Evolutionary conservation across 2,329 filamentous ascomycete species (phyloP).

Genomic region (Colletotrichum paranaense): DNA sequence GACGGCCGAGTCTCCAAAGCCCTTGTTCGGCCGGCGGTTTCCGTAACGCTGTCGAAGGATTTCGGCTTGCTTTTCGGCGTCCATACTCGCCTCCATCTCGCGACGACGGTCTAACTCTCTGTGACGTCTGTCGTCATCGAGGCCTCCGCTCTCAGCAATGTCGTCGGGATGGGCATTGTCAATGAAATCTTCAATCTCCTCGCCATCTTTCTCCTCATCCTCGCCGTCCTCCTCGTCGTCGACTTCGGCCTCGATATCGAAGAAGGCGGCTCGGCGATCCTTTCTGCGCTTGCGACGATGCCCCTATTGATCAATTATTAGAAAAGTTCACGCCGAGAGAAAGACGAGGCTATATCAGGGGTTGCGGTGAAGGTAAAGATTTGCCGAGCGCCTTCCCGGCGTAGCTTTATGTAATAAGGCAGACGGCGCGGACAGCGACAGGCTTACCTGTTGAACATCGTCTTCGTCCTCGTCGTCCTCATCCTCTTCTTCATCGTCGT

Average conservation of each 20-base stretch:
- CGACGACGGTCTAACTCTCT: constrained; percentile 93
- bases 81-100: constrained; percentile 87
- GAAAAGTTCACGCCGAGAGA: background rate
- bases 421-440: background rate
- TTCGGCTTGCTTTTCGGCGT: constrained; percentile 93
- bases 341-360: background rate
- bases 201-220: constrained; percentile 89
- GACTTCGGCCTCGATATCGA: constrained; percentile 98
- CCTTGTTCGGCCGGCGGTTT: constrained; percentile 74
- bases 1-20: constrained; percentile 76
- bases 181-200: constrained; percentile 85
- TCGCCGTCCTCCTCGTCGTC: constrained; percentile 92
- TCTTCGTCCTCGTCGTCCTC: constrained; percentile 68
- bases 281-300: constrained; percentile 85
- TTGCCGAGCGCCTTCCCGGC: background rate
- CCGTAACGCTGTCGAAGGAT: constrained; percentile 90
- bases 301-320: constrained; percentile 50
- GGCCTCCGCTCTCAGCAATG: constrained; percentile 80
- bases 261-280: constrained; percentile 84
- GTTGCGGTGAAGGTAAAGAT: background rate
- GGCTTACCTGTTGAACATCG: constrained; percentile 73
- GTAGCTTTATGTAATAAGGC: no score
- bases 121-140: constrained; percentile 91
- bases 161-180: constrained; percentile 94
- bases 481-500: constrained; percentile 50